Base-by-base conservation (phyloP, 176 grass and related monocot species). In the Phoenix roebelenii region DNA sequence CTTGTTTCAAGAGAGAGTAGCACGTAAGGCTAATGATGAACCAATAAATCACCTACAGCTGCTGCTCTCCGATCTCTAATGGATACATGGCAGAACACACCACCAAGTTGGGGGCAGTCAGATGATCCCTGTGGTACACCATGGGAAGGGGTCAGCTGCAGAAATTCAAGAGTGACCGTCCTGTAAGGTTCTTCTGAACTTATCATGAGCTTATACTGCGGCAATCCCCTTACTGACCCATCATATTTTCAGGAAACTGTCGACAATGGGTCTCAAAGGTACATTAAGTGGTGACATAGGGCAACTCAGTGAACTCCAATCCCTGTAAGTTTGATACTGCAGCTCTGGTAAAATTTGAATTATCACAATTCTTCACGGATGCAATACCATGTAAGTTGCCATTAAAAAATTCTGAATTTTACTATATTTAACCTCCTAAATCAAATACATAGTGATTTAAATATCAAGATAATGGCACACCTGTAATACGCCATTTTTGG, bases 101-200 rank as follows among this genome's bases (percentile, higher is more conserved):
- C 86, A 23, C 0, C 71, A 24, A 72, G 54, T 49, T 95, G 90
- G 90, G 55, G 70, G 17, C 77, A 81, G 35, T 74, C 74, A 0
- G 74, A 72, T 0, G 83, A 79, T 72, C 91, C 86, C 61, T 95
- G 89, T 16, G 77, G 61, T 2, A 22, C 24, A 5, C 26, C 4
- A 10, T 95, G 90, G 90, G 83, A 77, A 28, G 86, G 90, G 30
- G 22, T 95, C 25, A 1, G 83, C 26, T 57, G 78, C 52, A 25
- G 9, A 24, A 77, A 82, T 18, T 64, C 72, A 32, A 84, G 86
- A 67, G 58, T 95, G 52, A 87, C 74, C 49, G 49, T 56, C 56
- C 16, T 95, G 86, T 95, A 79, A 77, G 77, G 9, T 81, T 64
- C 30, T 16, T 44, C 4, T 14, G 25, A 29, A 51, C 14, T 50